Percentiles rank a stretch among this genome's conserved stretches.
Conservation (phyloP, 2,329 filamentous ascomycete species). For the Epichloe scottii region DNA sequence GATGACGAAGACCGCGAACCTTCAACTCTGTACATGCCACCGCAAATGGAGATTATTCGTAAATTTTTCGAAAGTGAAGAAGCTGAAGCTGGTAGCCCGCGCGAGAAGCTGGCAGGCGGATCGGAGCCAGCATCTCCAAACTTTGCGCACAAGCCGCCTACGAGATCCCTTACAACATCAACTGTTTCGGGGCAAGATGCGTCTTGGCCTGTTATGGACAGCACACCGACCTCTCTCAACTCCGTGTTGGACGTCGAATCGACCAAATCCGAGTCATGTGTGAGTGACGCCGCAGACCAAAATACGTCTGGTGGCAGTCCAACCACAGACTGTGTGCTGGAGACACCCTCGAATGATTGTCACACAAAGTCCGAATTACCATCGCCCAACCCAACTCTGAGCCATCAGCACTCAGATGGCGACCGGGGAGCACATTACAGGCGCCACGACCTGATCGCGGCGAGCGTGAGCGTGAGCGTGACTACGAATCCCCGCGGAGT, state of each 20-base stretch:
- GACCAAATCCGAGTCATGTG: background rate
- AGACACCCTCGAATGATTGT: background rate
- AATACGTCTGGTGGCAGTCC: background rate
- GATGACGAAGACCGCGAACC: background rate
- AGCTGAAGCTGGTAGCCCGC: background rate
- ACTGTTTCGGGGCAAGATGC: background rate
- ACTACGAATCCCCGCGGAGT: background rate
- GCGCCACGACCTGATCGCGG: background rate
- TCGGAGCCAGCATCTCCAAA: background rate
- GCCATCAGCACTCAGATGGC: background rate
- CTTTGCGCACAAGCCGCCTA: background rate
- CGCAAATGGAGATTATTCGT: background rate
- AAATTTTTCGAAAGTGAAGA: background rate
- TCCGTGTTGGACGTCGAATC: background rate
- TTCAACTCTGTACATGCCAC: background rate
- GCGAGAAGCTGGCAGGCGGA: background rate
- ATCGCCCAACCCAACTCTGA: background rate
- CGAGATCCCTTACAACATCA: background rate
- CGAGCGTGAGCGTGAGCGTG: background rate
- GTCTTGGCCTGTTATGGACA: background rate
- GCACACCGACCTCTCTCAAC: background rate
- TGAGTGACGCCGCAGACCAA: background rate
- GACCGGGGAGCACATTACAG: background rate
- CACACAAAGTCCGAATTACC: background rate
- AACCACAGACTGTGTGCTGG: background rate